phyloP scores from a whole-genome alignment of 2,329 filamentous ascomycete genomes.

The Sarocladium kiliense region DNA sequence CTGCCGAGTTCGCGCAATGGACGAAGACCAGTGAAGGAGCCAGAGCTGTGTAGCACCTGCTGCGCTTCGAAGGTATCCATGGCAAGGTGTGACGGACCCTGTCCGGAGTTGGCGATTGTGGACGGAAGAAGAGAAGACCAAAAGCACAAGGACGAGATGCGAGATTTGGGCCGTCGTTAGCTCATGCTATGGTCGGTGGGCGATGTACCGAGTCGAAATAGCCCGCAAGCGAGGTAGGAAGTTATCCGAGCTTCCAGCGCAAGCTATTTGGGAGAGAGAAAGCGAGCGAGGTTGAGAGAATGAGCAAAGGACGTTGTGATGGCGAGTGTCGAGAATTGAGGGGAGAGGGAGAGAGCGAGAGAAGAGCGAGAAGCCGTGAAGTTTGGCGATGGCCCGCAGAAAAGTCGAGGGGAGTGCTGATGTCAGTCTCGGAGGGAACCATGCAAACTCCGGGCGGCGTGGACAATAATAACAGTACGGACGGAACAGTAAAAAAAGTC shows the following conservation, averaged over 20 bases:
- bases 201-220: neutral
- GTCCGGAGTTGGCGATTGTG: too few species aligned
- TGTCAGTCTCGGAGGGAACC: neutral
- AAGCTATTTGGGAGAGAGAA: neutral
- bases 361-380: neutral
- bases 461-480: neutral
- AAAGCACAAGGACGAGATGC: neutral
- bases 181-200: neutral
- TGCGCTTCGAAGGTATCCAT: constrained; percentile 24
- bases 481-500: neutral
- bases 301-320: too few species aligned
- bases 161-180: neutral
- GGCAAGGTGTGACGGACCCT: neutral
- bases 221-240: neutral
- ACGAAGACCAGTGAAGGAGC: constrained; percentile 57
- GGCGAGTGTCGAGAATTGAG: neutral
- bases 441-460: neutral
- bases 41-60: constrained; percentile 47
- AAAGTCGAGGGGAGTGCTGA: neutral
- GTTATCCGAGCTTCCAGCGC: neutral
- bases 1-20: constrained; percentile 45
- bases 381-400: constrained; percentile 6
- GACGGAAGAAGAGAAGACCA: neutral
- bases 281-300: neutral
- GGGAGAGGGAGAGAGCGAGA: neutral